Conservation (phyloP, 2,329 filamentous ascomycete genomes). For the Alternaria sp. region DNA sequence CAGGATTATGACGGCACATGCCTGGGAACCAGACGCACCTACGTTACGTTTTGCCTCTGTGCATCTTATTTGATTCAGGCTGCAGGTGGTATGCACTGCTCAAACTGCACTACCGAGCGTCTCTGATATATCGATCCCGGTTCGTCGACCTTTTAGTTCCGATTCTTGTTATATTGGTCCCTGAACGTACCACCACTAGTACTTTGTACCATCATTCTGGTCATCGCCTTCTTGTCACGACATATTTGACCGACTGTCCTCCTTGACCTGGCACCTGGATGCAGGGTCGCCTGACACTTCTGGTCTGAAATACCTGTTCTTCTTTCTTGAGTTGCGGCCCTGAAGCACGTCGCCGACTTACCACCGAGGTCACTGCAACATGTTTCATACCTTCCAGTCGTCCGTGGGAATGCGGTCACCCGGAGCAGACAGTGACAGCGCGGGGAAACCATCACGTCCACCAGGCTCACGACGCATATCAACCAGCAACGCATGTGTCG, state of each 20-base stretch:
- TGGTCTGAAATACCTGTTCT: slow-evolving; percentile 7
- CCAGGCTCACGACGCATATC: slow-evolving; percentile 55
- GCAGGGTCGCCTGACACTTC: slow-evolving; percentile 15
- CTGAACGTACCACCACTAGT: slow-evolving; percentile 11
- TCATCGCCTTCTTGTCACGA: slow-evolving; percentile 13
- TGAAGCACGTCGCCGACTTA: slow-evolving; percentile 3
- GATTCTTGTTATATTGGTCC: slow-evolving; percentile 24
- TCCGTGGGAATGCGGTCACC: slow-evolving; percentile 44
- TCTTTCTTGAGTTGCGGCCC: slow-evolving; percentile 3
- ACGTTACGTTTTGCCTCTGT: slow-evolving; percentile 14
- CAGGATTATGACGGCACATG: slow-evolving; percentile 20
- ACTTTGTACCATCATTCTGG: slow-evolving; percentile 21
- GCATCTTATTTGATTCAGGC: slow-evolving; percentile 22
- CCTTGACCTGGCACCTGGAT: slow-evolving; percentile 18
- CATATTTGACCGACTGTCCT: slow-evolving; percentile 14
- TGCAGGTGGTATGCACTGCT: slow-evolving; percentile 28
- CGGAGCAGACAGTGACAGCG: slow-evolving; percentile 43
- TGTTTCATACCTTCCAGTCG: slow-evolving; percentile 58
- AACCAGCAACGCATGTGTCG: slow-evolving; percentile 71
- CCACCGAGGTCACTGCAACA: slow-evolving; percentile 25
- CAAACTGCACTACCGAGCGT: slow-evolving; percentile 15
- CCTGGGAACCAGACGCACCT: slow-evolving; percentile 13
- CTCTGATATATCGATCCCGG: slow-evolving; percentile 29
- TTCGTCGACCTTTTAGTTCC: slow-evolving; percentile 16
- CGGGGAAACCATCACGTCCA: slow-evolving; percentile 47